Base-by-base conservation (phyloP, 495 filamentous ascomycete genomes). In the Aspergillus saccharolyticus region DNA sequence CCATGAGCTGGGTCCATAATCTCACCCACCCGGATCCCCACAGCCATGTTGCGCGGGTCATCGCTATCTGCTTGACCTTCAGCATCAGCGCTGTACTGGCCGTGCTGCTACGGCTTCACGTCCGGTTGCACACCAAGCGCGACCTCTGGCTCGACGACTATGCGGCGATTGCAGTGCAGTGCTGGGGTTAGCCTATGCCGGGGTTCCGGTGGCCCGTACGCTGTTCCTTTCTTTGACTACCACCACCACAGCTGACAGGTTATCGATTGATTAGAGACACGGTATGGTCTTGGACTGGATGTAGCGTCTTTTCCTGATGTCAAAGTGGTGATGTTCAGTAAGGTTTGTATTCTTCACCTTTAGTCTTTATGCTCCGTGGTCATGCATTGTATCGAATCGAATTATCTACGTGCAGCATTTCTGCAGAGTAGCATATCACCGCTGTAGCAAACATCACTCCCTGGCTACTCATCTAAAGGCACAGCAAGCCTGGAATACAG, bases 1-100 rank as follows among this genome's bases (percentile, higher is more conserved):
- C 42, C 53, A 71, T 73, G 68, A 46, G 54, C 50, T 73, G 70
- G 68, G 67, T 71, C 22, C 52, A 71, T 56, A 73, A 70, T 21
- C 64, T 70, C 42, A 25, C 66, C 12, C 20, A 44, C 21, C 49
- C 54, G 5, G 67, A 71, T 47, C 63, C 64, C 7, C 45, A 65
- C 39, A 66, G 55, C 25, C 52, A 63, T 1, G 59, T 65, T 8
- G n/a, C 50, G 7, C 61, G 57, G 1, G 55, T 66, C 33, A 68
- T 70, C 30, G 59, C 42, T 18, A 44, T 67, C 28, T 56, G 53
- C 39, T 16, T 67, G 33, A 47, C 55, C 2, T 69, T 69, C 47
- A 51, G 65, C n/a, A 56, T 57, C 33, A 5, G 55, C 10, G 61
- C 69, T 1, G 20, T 64, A 12, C 15, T 66, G 9, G 69, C 69